Base-by-base conservation (phyloP, 2,329 filamentous ascomycete species). In the Blastomyces gilchristii region DNA sequence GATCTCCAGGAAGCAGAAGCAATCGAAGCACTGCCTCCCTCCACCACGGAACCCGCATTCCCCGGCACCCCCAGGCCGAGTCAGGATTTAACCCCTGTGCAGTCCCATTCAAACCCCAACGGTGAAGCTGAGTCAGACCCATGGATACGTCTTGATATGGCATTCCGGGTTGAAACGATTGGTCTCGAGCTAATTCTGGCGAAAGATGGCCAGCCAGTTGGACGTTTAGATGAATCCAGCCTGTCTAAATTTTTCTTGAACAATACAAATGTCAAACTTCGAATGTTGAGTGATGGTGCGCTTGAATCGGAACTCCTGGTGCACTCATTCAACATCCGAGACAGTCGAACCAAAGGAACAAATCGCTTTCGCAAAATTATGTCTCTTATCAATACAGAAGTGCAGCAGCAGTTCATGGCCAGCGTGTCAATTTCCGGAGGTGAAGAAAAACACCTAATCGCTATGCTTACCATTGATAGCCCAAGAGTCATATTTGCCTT, bases 321-420 rank as follows among this genome's bases (percentile, higher is more conserved):
- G 18, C 88, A 94, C 64, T 94, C 93, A 0, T 97, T 99, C 74
- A 96, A 91, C 0, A 96, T 97, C 67, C 85, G 90, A 63, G 94
- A 99, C 73, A 97, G 89, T 66, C 87, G 95, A n/a, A 87, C 86
- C 4, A 84, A 85, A 62, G 92, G 96, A 69, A 89, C 88, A 5
- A 99, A 97, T 79, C 97, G 96, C 72, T 99, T 95, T 81, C 86
- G 91, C 60, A 95, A 93, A 74, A 97, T 99, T 77, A 97, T 99
- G 94, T 92, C 92, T 1, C 87, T 96, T 62, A 91, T 92, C 71
- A 97, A 97, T 75, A 93, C 91, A 69, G 88, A 92, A 63, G 91
- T 94, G 62, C 84, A 86, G 56, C 92, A 97, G 74, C 95, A 99
- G 70, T 92, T 99, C 71, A 99, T 99, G 94, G 94, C 94, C 22